These are phyloP conservation scores for Rusavskia elegans DNA, from an alignment of 495 filamentous ascomycete genomes.

Conservation along the genomic window DNA sequence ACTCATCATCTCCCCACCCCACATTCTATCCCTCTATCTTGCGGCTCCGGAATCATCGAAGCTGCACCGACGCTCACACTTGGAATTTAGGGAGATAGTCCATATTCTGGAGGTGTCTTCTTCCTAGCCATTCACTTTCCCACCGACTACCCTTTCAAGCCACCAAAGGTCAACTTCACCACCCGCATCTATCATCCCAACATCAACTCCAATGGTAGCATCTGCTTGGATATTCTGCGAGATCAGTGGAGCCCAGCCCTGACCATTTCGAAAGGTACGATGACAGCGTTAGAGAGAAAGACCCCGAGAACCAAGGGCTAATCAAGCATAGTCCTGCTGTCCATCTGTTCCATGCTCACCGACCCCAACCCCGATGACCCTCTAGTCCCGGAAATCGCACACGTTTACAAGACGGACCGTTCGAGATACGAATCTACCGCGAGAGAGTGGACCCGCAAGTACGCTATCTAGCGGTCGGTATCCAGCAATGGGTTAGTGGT, in stretches of 20 bases:
- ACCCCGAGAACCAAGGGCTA: too few relatives aligned
- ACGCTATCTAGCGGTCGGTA: slow-evolving; percentile 55
- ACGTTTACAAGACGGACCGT: slow-evolving; percentile 99
- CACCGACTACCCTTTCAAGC: slow-evolving; percentile 99
- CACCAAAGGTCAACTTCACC: slow-evolving; percentile 99
- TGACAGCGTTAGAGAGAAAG: too few relatives aligned
- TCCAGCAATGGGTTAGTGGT: not conserved
- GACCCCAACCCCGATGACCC: slow-evolving; percentile 99
- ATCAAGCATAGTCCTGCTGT: slow-evolving; percentile 61
- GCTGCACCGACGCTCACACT: too few relatives aligned
- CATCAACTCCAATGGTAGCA: slow-evolving; percentile 99
- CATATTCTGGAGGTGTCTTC: slow-evolving; percentile 95
- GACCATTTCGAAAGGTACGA: slow-evolving; percentile 88
- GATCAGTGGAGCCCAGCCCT: slow-evolving; percentile 98
- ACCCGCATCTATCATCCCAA: slow-evolving; percentile 99
- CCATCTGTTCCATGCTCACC: slow-evolving; percentile 99
- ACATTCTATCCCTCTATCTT: not conserved
- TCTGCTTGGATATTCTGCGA: slow-evolving; percentile 93
- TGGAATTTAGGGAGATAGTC: slow-evolving; percentile 60
- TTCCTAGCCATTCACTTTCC: slow-evolving; percentile 98
- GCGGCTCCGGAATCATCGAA: too few relatives aligned
- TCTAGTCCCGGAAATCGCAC: slow-evolving; percentile 93
- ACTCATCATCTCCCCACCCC: not conserved
- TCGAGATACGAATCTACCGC: slow-evolving; percentile 90
- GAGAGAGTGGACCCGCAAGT: slow-evolving; percentile 97